Evolutionary conservation across 441 rosid genomes (phyloP).

Genomic region (Breynia disticha): DNA sequence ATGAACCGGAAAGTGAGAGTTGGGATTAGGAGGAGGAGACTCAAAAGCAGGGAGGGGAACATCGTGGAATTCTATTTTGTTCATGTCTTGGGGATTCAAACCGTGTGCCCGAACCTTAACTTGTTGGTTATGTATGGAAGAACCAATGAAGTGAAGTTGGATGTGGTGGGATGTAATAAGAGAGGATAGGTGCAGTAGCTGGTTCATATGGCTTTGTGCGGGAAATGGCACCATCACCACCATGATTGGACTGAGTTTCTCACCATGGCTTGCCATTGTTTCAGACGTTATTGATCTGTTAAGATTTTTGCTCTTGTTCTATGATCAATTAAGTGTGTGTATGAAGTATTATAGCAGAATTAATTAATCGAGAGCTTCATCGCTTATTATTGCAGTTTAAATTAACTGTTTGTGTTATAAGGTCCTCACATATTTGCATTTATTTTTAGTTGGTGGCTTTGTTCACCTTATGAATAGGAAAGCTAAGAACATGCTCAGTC

Average conservation of each 20-base stretch:
- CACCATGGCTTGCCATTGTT: too few relatives aligned
- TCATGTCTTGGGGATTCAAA: slow-evolving; percentile 13
- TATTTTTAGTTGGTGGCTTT: too few relatives aligned
- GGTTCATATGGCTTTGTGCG: slow-evolving; percentile 48
- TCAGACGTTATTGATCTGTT: too few relatives aligned
- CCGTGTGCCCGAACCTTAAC: slow-evolving; percentile 32
- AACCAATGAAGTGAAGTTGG: slow-evolving; percentile 31
- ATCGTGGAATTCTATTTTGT: slow-evolving; percentile 32
- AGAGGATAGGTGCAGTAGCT: slow-evolving; percentile 39
- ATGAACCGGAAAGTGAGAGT: slow-evolving; percentile 14
- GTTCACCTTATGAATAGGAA: too few relatives aligned
- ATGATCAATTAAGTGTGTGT: too few relatives aligned
- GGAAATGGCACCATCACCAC: slow-evolving; percentile 53
- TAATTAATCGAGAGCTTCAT: too few relatives aligned
- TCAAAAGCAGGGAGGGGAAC: slow-evolving; percentile 26
- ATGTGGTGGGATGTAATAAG: slow-evolving; percentile 24
- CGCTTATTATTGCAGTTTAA: too few relatives aligned
- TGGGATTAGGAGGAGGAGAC: slow-evolving; percentile 33
- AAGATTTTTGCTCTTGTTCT: too few relatives aligned
- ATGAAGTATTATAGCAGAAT: too few relatives aligned
- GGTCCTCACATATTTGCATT: too few relatives aligned
- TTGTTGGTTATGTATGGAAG: slow-evolving; percentile 42
- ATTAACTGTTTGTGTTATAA: too few relatives aligned
- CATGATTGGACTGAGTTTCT: slow-evolving; percentile 8
- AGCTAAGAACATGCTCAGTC: too few relatives aligned